phyloP scores from a whole-genome alignment of 805 yeast species.

The Cyberlindnera misumaiensis region DNA sequence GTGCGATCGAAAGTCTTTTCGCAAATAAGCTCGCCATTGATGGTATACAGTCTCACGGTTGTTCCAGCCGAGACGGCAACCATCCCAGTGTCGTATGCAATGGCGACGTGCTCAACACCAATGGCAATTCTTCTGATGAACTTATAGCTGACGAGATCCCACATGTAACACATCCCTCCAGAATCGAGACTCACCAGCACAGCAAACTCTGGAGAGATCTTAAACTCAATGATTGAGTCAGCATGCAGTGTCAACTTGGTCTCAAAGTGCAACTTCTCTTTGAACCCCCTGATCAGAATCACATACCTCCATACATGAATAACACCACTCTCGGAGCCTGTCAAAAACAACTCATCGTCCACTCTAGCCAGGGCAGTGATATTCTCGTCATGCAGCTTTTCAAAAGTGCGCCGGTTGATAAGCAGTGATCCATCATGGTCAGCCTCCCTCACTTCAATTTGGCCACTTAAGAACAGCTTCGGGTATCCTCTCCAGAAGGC shows the following conservation, averaged over 20 bases:
- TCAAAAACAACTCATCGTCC: conserved; percentile 23
- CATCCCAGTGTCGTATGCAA: conserved; percentile 51
- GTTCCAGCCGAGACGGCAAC: conserved; percentile 31
- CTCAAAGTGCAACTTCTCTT: conserved; percentile 32
- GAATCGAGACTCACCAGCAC: conserved; percentile 47
- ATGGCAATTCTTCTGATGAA: conserved; percentile 35
- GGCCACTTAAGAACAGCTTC: conserved; percentile 20
- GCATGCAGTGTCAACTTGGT: conserved; percentile 54
- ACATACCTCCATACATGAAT: conserved; percentile 48
- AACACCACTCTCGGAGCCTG: conserved; percentile 48
- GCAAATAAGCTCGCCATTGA: conserved; percentile 45
- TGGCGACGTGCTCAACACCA: conserved; percentile 29
- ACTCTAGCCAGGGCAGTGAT: conserved; percentile 24
- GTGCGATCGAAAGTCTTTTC: conserved; percentile 11
- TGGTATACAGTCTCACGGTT: conserved; percentile 34
- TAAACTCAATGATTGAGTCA: conserved; percentile 37
- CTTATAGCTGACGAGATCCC: conserved; percentile 56
- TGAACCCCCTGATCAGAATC: conserved; percentile 12
- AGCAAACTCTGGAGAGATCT: conserved; percentile 46
- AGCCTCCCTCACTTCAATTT: conserved; percentile 20
- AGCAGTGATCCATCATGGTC: conserved; percentile 16
- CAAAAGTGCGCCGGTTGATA: conserved; percentile 23
- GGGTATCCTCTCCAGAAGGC: conserved; percentile 48
- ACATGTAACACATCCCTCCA: conserved; percentile 47
- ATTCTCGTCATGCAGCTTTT: conserved; percentile 25